Evolutionary conservation across 306 rosid genomes (phyloP).

Genomic region (Luffa acutangula): DNA sequence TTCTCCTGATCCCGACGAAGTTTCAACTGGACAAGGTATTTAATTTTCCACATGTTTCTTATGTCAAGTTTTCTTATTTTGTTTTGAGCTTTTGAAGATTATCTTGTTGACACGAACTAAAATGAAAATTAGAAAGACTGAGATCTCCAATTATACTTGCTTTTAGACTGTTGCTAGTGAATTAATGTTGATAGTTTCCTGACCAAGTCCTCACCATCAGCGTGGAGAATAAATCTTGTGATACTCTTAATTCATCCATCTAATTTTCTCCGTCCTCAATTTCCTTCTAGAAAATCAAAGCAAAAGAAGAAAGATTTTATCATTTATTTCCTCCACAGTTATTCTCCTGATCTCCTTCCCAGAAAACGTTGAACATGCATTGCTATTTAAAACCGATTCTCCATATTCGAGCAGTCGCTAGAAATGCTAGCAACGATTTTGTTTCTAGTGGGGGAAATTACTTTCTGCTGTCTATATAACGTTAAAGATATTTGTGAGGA

Average conservation of each 20-base stretch:
- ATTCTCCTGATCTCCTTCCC: neutral
- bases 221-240: neutral
- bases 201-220: neutral
- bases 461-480: neutral
- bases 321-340: neutral
- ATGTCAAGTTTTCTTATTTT: neutral
- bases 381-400: neutral
- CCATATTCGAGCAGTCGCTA: neutral
- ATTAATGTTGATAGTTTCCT: neutral
- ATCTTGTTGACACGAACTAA: neutral
- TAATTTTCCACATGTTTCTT: neutral
- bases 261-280: neutral
- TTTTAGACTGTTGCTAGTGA: neutral
- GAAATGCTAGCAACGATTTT: neutral
- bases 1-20: neutral
- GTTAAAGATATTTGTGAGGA: neutral
- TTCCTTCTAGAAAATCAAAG: neutral
- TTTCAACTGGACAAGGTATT: slow-evolving; percentile 25
- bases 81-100: neutral
- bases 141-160: neutral
- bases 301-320: neutral
- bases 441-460: neutral
- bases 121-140: neutral
- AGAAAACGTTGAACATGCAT: neutral
- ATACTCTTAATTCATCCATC: neutral